These are phyloP conservation scores for Ceratocystis colombiana DNA, from an alignment of 2,329 filamentous ascomycete genomes.

Conservation along the genomic window DNA sequence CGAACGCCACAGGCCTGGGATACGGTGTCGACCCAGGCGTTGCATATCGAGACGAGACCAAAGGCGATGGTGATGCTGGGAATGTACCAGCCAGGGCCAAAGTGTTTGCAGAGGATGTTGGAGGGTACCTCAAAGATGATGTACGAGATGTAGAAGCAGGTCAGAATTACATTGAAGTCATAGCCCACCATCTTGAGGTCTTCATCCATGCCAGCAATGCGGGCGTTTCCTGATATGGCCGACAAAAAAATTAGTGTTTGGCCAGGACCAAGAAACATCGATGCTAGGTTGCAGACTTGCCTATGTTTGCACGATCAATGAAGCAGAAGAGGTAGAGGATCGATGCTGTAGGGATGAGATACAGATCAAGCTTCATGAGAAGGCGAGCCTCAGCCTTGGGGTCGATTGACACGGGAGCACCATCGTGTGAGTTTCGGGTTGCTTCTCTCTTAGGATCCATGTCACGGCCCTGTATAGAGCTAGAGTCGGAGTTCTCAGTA, in stretches of 20 bases:
- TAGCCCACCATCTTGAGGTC: conserved; percentile 51
- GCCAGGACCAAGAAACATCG: not conserved
- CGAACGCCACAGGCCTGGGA: conserved; percentile 48
- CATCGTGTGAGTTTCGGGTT: not conserved
- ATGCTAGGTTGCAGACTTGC: conserved; percentile 34
- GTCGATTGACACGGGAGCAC: conserved; percentile 43
- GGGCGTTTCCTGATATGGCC: conserved; percentile 49
- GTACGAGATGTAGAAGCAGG: conserved; percentile 62
- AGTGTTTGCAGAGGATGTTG: conserved; percentile 58
- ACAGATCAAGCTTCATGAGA: conserved; percentile 54
- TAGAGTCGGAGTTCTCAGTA: not conserved
- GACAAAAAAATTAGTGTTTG: not conserved
- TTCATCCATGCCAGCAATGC: conserved; percentile 52
- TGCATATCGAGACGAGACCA: conserved; percentile 53
- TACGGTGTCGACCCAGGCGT: conserved; percentile 52
- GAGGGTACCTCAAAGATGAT: conserved; percentile 62
- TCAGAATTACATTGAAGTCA: conserved; percentile 60
- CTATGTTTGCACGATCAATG: conserved; percentile 65
- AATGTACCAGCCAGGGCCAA: conserved; percentile 64
- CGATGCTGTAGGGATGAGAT: conserved; percentile 54
- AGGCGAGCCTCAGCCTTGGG: conserved; percentile 47
- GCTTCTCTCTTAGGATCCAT: not conserved
- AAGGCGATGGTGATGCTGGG: conserved; percentile 53
- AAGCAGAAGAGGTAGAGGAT: conserved; percentile 63
- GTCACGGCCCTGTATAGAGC: not conserved